These are phyloP conservation scores for Leucaena leucocephala DNA, from an alignment of 306 rosid species.

Conservation along the genomic window DNA sequence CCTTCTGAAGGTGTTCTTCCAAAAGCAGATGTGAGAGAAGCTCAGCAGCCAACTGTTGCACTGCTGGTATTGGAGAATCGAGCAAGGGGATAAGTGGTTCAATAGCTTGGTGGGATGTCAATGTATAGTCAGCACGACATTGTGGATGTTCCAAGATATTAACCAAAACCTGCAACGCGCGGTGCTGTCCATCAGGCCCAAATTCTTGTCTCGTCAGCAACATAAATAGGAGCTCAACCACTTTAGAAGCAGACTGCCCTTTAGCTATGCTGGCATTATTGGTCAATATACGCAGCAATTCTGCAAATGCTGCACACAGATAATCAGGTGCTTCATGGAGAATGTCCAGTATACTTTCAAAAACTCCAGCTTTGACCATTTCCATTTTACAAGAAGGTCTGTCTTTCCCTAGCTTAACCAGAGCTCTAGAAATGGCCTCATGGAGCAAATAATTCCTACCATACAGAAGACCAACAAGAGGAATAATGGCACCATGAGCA, in stretches of 20 bases:
- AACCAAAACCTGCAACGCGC: slow-evolving; percentile 93
- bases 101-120: slow-evolving; percentile 84
- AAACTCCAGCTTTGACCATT: slow-evolving; percentile 97
- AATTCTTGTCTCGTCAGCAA: slow-evolving; percentile 81
- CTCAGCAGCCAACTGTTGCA: slow-evolving; percentile 97
- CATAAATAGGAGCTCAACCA: slow-evolving; percentile 86
- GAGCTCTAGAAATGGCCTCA: slow-evolving; percentile 91
- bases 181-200: slow-evolving; percentile 96
- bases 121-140: slow-evolving; percentile 84
- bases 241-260: slow-evolving; percentile 90
- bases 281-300: slow-evolving; percentile 92
- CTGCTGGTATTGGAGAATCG: slow-evolving; percentile 87
- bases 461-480: slow-evolving; percentile 88
- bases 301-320: slow-evolving; percentile 85
- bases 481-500: slow-evolving; percentile 90
- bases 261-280: slow-evolving; percentile 96
- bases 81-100: slow-evolving; percentile 93
- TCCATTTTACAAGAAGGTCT: slow-evolving; percentile 97
- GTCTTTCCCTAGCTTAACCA: slow-evolving; percentile 95
- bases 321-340: slow-evolving; percentile 92
- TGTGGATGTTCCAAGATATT: slow-evolving; percentile 94
- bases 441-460: slow-evolving; percentile 92
- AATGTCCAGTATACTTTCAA: slow-evolving; percentile 82
- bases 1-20: slow-evolving; percentile 91
- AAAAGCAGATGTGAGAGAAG: slow-evolving; percentile 89